Conservation (phyloP, 345 rosid species). For the Microthlaspi erraticum region DNA sequence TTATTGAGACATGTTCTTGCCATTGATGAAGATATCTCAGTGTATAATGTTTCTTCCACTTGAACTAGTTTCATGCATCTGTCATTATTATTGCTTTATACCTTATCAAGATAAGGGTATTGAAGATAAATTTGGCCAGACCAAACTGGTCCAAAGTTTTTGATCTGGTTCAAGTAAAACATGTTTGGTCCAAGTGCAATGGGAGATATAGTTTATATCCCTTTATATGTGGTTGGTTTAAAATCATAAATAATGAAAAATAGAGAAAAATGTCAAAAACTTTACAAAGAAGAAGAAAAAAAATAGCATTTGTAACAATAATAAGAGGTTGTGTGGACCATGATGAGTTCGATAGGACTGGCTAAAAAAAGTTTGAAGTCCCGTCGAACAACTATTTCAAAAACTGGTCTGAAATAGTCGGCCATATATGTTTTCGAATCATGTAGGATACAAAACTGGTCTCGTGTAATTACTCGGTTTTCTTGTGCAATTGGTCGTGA, state of each 20-base stretch:
- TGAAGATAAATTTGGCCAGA: constrained; percentile 24
- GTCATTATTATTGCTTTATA: constrained; percentile 38
- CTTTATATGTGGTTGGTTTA: neutral
- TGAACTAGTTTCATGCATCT: constrained; percentile 48
- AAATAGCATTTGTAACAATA: neutral
- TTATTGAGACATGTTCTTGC: constrained; percentile 41
- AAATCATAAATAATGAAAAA: neutral
- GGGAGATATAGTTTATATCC: neutral
- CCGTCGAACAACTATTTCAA: too few species aligned
- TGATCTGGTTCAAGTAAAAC: neutral
- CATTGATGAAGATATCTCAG: constrained; percentile 41
- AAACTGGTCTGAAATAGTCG: neutral
- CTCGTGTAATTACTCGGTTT: too few species aligned
- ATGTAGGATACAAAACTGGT: neutral
- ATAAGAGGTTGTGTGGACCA: too few species aligned
- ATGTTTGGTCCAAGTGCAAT: constrained; percentile 31
- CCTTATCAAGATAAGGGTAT: constrained; percentile 40
- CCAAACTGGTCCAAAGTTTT: constrained; percentile 31
- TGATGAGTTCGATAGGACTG: neutral
- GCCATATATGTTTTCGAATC: neutral
- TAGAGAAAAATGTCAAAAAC: neutral
- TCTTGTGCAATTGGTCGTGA: neutral
- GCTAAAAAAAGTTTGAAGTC: neutral
- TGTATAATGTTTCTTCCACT: constrained; percentile 36
- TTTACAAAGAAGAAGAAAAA: neutral